Evolutionary conservation across 495 filamentous ascomycete genomes (phyloP).

Genomic region (Hyaloscypha hepaticicola): DNA sequence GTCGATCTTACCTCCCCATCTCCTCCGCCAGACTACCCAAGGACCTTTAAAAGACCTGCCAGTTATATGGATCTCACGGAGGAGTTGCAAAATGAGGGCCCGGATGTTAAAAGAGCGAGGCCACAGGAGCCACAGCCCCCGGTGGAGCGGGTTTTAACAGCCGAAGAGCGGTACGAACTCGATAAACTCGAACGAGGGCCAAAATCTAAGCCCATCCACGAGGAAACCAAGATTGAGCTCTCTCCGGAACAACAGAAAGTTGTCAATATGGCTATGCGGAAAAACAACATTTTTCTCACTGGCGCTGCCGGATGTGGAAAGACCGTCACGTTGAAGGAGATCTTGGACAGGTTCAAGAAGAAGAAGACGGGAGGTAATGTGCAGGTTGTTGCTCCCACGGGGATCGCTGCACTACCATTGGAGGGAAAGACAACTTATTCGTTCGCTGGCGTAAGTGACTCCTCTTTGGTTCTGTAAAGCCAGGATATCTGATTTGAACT

Average conservation of each 20-base stretch:
- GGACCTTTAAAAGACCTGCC: neutral
- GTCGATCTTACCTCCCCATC: neutral
- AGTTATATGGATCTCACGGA: neutral
- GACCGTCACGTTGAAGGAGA: conserved; percentile 47
- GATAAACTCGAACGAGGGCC: neutral
- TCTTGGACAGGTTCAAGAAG: conserved; percentile 14
- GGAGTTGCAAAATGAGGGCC: neutral
- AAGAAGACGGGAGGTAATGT: conserved; percentile 36
- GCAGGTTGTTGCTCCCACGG: conserved; percentile 57
- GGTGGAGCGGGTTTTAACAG: neutral
- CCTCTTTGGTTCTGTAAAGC: neutral
- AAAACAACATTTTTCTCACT: conserved; percentile 60
- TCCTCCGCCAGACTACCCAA: neutral
- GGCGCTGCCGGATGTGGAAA: conserved; percentile 63
- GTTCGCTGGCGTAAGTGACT: conserved; percentile 46
- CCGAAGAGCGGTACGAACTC: neutral
- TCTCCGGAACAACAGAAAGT: conserved; percentile 46
- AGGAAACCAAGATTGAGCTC: conserved; percentile 8
- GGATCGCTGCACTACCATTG: conserved; percentile 52
- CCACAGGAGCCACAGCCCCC: neutral
- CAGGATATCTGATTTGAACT: neutral
- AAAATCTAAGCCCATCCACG: neutral
- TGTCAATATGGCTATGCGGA: conserved; percentile 46
- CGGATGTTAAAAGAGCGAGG: neutral
- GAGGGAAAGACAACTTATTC: conserved; percentile 53